Conservation (phyloP, 306 rosid species). For the Crotalaria pallida region DNA sequence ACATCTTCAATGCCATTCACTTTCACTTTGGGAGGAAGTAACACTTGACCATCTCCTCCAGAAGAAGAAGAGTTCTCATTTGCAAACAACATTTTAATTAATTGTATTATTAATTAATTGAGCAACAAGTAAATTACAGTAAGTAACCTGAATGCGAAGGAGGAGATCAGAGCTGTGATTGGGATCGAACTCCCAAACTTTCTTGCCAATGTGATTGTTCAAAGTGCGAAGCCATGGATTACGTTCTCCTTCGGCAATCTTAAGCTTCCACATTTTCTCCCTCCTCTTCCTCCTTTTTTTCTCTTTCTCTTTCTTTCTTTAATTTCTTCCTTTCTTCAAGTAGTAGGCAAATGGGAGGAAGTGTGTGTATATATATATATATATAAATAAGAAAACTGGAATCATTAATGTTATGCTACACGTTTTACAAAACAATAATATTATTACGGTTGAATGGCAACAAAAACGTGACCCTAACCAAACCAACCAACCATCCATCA, state of each 20-base stretch:
- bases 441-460: no score
- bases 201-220: conserved; percentile 68
- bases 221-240: conserved; percentile 60
- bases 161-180: conserved; percentile 68
- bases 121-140: conserved; percentile 4
- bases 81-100: conserved; percentile 35
- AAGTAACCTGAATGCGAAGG: conserved; percentile 73
- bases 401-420: no score
- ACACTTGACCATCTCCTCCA: background rate
- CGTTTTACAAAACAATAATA: no score
- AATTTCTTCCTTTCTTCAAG: no score
- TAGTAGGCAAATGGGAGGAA: no score
- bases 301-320: no score
- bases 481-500: no score
- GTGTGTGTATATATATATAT: no score
- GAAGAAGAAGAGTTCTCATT: conserved; percentile 47
- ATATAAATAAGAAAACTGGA: no score
- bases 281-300: no score
- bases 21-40: conserved; percentile 58
- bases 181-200: conserved; percentile 82
- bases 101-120: background rate
- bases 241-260: conserved; percentile 71
- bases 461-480: no score
- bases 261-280: conserved; percentile 76
- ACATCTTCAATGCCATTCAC: conserved; percentile 59